Evolutionary conservation across 2,329 filamentous ascomycete species (phyloP).

Genomic region (Sporothrix sp.): DNA sequence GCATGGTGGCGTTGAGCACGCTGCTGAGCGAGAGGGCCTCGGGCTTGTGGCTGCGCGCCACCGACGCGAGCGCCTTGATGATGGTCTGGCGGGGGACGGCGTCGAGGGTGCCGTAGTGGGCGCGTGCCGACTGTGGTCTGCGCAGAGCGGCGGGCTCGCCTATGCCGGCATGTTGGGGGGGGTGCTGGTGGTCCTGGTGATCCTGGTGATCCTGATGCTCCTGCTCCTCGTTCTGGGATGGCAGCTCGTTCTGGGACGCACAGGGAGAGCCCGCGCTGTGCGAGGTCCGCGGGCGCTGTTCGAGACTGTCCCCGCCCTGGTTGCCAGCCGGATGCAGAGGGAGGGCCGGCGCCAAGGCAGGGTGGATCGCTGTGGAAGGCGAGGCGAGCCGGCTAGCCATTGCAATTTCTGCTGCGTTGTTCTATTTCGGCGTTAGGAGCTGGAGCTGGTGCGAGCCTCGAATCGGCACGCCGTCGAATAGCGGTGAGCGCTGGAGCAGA

Average conservation of each 20-base stretch:
- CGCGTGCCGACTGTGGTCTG: conserved; percentile 15
- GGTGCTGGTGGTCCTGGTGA: conserved; percentile 17
- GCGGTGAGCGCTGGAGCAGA: too few species aligned
- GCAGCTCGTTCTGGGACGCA: background rate
- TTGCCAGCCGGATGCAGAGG: too few species aligned
- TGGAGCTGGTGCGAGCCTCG: too few species aligned
- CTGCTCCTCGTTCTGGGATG: conserved; percentile 18
- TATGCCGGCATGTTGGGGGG: conserved; percentile 10
- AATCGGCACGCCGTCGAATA: too few species aligned
- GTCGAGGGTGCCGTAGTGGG: conserved; percentile 44
- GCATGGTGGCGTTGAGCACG: conserved; percentile 40
- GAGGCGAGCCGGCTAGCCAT: conserved; percentile 34
- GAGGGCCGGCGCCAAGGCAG: conserved; percentile 33
- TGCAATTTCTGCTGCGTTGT: background rate
- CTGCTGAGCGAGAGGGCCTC: conserved; percentile 53
- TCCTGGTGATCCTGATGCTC: conserved; percentile 28
- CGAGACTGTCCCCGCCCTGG: too few species aligned
- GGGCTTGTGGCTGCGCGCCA: conserved; percentile 49
- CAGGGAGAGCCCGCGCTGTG: conserved; percentile 10
- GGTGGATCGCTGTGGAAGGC: conserved; percentile 41
- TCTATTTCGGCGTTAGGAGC: background rate
- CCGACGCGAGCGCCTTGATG: conserved; percentile 69
- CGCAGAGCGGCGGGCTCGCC: conserved; percentile 7
- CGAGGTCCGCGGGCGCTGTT: conserved; percentile 10
- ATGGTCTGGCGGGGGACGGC: conserved; percentile 68